A percentile compares a stretch with the other conserved stretches of the same genome.
These are phyloP conservation scores for Musa troglodytarum DNA, from an alignment of 176 grass and related monocot genomes.

Conservation along the genomic window DNA sequence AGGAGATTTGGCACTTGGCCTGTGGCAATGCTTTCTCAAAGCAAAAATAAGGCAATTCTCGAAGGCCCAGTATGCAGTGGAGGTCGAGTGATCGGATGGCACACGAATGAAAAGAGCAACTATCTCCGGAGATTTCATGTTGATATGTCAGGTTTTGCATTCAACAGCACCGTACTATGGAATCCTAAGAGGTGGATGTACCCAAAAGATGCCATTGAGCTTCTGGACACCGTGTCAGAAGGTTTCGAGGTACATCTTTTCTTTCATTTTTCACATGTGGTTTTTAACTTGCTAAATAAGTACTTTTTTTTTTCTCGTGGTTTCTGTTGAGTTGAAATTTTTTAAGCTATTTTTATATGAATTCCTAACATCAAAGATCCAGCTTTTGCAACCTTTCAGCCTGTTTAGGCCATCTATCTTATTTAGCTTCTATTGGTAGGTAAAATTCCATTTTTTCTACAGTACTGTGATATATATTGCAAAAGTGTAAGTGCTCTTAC, in stretches of 20 bases:
- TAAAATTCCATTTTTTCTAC: too few relatives aligned
- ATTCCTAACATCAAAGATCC: too few relatives aligned
- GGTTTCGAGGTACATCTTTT: constrained; percentile 39
- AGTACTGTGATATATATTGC: too few relatives aligned
- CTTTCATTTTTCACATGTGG: not conserved
- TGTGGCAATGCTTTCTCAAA: constrained; percentile 33
- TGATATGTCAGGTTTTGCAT: constrained; percentile 50
- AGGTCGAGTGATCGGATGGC: constrained; percentile 51
- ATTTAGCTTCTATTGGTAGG: too few relatives aligned
- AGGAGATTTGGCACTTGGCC: constrained; percentile 75
- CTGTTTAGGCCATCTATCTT: too few relatives aligned
- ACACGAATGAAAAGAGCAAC: constrained; percentile 33
- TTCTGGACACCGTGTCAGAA: constrained; percentile 31
- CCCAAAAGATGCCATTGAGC: constrained; percentile 42
- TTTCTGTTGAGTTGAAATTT: not conserved
- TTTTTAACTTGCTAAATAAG: not conserved
- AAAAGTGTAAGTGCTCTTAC: too few relatives aligned
- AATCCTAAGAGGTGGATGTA: constrained; percentile 43
- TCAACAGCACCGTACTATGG: constrained; percentile 65
- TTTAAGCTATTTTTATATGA: not conserved
- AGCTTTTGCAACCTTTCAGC: not conserved
- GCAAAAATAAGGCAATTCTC: constrained; percentile 38
- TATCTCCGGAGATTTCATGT: constrained; percentile 40
- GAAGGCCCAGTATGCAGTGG: constrained; percentile 53
- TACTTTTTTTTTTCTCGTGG: not conserved